Evolutionary conservation across 176 grass and related monocot species (phyloP), one percentile per base, ranked within the genome.

Genomic region (Oryza punctata): DNA sequence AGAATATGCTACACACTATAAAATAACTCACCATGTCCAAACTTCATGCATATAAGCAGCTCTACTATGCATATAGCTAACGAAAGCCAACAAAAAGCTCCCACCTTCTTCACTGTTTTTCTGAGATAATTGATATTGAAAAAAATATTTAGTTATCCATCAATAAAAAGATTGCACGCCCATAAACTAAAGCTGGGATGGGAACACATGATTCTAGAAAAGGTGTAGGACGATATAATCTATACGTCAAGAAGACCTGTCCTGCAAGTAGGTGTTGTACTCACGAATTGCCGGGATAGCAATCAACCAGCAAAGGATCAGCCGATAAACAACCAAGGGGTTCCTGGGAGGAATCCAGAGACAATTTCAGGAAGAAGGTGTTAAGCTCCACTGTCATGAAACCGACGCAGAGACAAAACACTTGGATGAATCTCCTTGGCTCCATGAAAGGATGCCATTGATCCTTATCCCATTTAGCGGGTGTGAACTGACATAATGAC

Each of bases 341-440:
- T 99, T 99, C 65, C 96, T 85, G 2, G 96, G 96, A 80, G 96
- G 93, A 50, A 96, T 90, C 96, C 93, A 99, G 38, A 99, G 86
- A 76, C 86, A 94, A 99, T 67, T 99, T 99, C 38, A 99, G 93
- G 68, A 99, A 96, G 68, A 99, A 99, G 4, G 93, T 99, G 89
- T 94, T 96, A 47, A 94, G 87, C 25, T 99, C 96, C 61, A 99
- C 96, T 15, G 67, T 92, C 93, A 99, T 96, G 89, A 99, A 99
- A 24, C 90, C 78, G 25, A 92, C 30, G 40, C 96, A 99, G 54
- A 99, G 91, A 81, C 78, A 90, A 23, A 99, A 37, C 46, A 99
- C 96, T 91, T 99, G 96, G 81, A 96, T 45, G 74, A 99, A 99
- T 57, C 93, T 78, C 93, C 85, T 87, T 10, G 96, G 96, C 23